Evolutionary conservation across 164 flowering plant genomes (phyloP).

Genomic region (Magnolia kwangsiensis): DNA sequence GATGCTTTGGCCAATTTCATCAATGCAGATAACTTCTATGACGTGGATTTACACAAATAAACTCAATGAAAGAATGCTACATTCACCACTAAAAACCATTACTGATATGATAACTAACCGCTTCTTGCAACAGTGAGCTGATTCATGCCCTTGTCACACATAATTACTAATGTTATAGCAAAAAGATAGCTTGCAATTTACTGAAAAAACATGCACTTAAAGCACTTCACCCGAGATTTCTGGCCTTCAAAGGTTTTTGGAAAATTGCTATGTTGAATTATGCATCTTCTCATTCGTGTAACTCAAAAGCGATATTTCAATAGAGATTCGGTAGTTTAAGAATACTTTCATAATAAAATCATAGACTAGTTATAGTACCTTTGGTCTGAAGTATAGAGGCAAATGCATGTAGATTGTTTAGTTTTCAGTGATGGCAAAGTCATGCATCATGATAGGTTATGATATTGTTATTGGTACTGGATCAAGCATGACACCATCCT

Average conservation of each 20-base stretch:
- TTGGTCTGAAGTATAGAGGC: conserved; percentile 80
- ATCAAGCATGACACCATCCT: conserved; percentile 89
- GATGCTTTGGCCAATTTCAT: no score
- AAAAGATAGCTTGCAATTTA: no score
- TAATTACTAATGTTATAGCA: no score
- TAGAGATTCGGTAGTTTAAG: not conserved
- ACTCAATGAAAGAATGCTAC: no score
- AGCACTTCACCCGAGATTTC: not conserved
- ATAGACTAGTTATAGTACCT: conserved; percentile 39
- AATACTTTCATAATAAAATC: not conserved
- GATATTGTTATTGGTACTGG: conserved; percentile 92
- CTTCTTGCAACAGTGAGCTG: no score
- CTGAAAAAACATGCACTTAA: no score
- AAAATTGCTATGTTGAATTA: not conserved
- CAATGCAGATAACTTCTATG: no score
- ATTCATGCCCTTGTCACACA: no score
- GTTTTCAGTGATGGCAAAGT: conserved; percentile 94
- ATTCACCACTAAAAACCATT: no score
- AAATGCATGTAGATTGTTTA: conserved; percentile 96
- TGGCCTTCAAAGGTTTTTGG: not conserved
- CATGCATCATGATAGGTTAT: conserved; percentile 96
- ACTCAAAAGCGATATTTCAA: not conserved
- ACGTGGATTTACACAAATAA: no score
- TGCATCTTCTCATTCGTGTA: not conserved
- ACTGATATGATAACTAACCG: no score